Conservation (phyloP, 495 filamentous ascomycete species). For the Hyaloscypha variabilis region DNA sequence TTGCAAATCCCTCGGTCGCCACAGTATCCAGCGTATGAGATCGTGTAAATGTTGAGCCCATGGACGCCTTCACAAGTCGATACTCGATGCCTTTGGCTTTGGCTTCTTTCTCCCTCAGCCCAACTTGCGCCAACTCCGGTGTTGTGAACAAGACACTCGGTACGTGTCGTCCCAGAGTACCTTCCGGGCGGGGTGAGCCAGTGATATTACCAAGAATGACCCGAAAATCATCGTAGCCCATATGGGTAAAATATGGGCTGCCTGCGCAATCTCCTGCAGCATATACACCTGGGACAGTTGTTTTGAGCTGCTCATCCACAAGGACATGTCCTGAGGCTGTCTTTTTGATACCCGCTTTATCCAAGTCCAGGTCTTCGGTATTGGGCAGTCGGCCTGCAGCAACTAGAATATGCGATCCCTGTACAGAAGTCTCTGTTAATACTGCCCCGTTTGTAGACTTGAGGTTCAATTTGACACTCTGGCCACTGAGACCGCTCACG, state of each 20-base stretch:
- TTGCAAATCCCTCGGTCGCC: no score
- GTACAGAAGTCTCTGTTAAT: no score
- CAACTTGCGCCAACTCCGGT: constrained; percentile 7
- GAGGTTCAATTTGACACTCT: no score
- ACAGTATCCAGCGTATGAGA: neutral
- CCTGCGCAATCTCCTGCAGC: constrained; percentile 4
- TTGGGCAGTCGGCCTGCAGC: no score
- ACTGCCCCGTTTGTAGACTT: no score
- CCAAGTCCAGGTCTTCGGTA: no score
- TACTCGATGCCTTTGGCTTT: constrained; percentile 10
- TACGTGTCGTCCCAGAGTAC: neutral
- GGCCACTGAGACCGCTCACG: no score
- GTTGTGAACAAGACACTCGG: constrained; percentile 4
- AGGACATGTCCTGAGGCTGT: neutral
- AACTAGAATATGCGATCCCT: no score
- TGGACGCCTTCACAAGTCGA: constrained; percentile 4
- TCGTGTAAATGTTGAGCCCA: constrained; percentile 1
- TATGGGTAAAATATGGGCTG: constrained; percentile 2
- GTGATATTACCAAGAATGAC: neutral
- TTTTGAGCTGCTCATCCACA: constrained; percentile 9
- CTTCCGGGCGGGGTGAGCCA: no score
- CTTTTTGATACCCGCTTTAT: constrained; percentile 3
- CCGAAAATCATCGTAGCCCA: constrained; percentile 1
- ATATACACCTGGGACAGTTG: constrained; percentile 4
- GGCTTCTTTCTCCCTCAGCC: neutral